Base-by-base conservation (phyloP, 2,329 filamentous ascomycete genomes). In the Aureobasidium sp. region DNA sequence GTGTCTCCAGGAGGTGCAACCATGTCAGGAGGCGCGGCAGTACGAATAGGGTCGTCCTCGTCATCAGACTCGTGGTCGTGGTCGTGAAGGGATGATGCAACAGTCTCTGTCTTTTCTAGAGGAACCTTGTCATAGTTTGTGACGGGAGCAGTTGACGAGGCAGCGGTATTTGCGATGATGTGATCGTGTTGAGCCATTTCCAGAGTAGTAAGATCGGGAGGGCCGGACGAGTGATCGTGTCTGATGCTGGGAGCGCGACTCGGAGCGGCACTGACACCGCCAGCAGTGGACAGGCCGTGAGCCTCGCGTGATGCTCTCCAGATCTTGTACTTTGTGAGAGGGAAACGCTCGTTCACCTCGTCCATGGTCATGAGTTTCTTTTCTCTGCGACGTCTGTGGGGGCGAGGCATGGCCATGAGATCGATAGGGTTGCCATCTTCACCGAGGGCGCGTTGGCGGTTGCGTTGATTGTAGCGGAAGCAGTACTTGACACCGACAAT, bases 341-440 rank as follows among this genome's bases (percentile, higher is more conserved):
- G 91, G 63, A 98, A 98, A 62, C 94, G 88, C 61, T 94, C 90
- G 67, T 98, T 97, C 58, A 98, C 93, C 71, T 98, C 93, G 57
- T 98, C 93, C 84, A 97, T 96, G 2, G 87, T 88, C 93, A 98
- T 97, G 61, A 98, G 71, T 70, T 96, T 98, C 82, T 98, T 98
- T 71, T 98, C 93, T 56, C 90, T 83, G 59, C 91, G 81, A 64
- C 91, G 81, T 54, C 93, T 82, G 68, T 93, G 90, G 47, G 89
- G 85, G 56, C 89, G 75, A 55, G 89, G 88, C 79, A 97, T 90
- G 54, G 85, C 80, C 55, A 90, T 81, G 59, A 98, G 75, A 58
- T 90, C 90, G 64, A 98, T 94, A 14, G 86, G 88, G 58, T 96
- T 90, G 57, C 71, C 72, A 66, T 87, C 86, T 60, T 90, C 87